Evolutionary conservation across 192 early-diverging fungal genomes (phyloP), one percentile per base, ranked within the genome.

Genomic region (Cladochytrium replicatum): DNA sequence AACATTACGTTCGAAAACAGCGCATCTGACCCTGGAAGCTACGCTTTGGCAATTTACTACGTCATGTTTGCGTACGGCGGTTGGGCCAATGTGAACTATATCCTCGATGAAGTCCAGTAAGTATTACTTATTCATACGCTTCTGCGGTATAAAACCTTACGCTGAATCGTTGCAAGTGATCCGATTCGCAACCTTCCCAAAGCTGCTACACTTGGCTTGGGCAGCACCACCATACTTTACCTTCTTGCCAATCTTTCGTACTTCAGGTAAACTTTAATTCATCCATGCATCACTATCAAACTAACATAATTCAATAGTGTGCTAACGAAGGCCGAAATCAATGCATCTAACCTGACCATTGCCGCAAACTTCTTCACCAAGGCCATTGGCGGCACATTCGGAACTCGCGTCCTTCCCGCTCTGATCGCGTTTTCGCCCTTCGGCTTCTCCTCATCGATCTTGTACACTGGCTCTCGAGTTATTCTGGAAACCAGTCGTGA

Each of bases 21-120:
- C 57, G 69, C 68, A 49, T 60, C 52, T 32, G 58, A 63, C n/a
- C 62, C 63, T 0, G 57, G 63, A 22, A 43, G 62, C 19, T 71
- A 71, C 24, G 65, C 75, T 15, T 55, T 52, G 29, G 75, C 75
- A 27, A 40, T 80, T 42, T 70, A 66, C 29, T 68, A 66, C 30
- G 69, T 71, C 22, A 66, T 74, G 41, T 83, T 68, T 63, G 69
- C 70, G 9, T 77, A 77, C 58, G 68, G 71, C 29, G 72, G 77
- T 8, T 83, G 81, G 78, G 80, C 82, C 29, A 89, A 87, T 48
- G 57, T 88, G 13, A 85, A 85, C 46, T 88, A 87, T 54, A 78
- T 83, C 37, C 76, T 86, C 37, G 84, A 83, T 37, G 89, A 92
- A 70, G 83, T 92, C 72, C 81, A 85, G 53, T n/a, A n/a, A n/a